These are phyloP conservation scores for Arctostaphylos glauca DNA, from an alignment of 148 eudicot genomes.

Conservation along the genomic window DNA sequence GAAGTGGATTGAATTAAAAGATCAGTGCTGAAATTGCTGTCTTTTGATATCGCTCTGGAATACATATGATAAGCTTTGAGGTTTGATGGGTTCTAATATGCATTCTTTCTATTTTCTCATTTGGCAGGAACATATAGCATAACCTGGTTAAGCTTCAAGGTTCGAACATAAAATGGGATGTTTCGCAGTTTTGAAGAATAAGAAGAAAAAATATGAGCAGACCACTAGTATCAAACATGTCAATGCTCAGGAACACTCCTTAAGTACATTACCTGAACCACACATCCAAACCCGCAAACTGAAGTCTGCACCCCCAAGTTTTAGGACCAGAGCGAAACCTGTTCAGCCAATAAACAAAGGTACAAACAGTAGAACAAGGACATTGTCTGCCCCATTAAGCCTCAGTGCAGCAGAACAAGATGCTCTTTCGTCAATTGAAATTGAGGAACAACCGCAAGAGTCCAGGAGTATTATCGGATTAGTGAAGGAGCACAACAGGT, in stretches of 20 bases:
- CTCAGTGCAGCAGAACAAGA: conserved; percentile 66
- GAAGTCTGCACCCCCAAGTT: conserved; percentile 93
- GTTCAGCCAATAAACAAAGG: conserved; percentile 33
- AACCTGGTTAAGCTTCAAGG: conserved; percentile 18
- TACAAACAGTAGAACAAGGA: conserved; percentile 43
- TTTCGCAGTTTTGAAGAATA: conserved; percentile 67
- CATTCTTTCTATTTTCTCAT: conserved; percentile 9
- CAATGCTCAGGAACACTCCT: conserved; percentile 65
- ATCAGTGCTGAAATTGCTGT: not conserved
- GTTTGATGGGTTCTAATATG: conserved; percentile 7
- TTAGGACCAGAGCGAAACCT: conserved; percentile 54
- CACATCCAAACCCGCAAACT: conserved; percentile 42
- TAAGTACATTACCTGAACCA: conserved; percentile 76
- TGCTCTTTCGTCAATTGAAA: conserved; percentile 50
- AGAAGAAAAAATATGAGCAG: conserved; percentile 74
- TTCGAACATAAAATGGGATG: conserved; percentile 67
- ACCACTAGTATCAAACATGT: conserved; percentile 46
- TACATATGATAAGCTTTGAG: not conserved
- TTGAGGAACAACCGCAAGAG: conserved; percentile 70
- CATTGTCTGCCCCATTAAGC: conserved; percentile 84
- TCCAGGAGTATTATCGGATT: conserved; percentile 32
- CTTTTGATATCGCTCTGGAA: not conserved
- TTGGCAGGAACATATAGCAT: conserved; percentile 16
- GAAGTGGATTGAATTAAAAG: not conserved
- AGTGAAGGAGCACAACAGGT: conserved; percentile 46